Evolutionary conservation across 2,329 filamentous ascomycete species (phyloP).

Genomic region (Davidsoniella virescens): DNA sequence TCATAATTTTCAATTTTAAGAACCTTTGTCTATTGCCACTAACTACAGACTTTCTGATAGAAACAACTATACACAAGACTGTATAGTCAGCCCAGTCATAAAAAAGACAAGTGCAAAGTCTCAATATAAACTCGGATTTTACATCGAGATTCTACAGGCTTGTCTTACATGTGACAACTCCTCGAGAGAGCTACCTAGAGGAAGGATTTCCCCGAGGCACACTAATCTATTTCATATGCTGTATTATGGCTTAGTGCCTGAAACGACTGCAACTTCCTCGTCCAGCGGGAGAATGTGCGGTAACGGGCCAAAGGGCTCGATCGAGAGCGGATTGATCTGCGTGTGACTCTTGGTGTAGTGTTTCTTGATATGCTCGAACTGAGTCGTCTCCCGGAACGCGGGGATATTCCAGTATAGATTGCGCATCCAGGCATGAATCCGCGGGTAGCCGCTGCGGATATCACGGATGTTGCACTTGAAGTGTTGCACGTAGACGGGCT

Average conservation of each 20-base stretch:
- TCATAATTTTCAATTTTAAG: too few species aligned
- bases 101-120: too few species aligned
- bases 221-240: neutral
- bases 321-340: slow-evolving; percentile 51
- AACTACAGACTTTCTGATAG: too few species aligned
- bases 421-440: slow-evolving; percentile 65
- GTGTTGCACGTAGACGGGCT: slow-evolving; percentile 67
- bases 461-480: slow-evolving; percentile 79
- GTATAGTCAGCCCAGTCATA: too few species aligned
- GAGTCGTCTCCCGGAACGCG: slow-evolving; percentile 67
- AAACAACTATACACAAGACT: too few species aligned
- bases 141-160: too few species aligned
- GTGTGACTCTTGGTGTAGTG: slow-evolving; percentile 46
- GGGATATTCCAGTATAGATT: slow-evolving; percentile 69
- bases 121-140: too few species aligned
- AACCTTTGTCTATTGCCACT: too few species aligned
- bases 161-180: too few species aligned
- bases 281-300: slow-evolving; percentile 65
- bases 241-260: neutral
- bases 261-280: slow-evolving; percentile 51
- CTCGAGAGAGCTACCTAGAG: too few species aligned
- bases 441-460: slow-evolving; percentile 69
- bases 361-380: slow-evolving; percentile 91
- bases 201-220: neutral
- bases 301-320: slow-evolving; percentile 72